phyloP scores from a whole-genome alignment of 495 filamentous ascomycete genomes.

The Penicillium argentinense region DNA sequence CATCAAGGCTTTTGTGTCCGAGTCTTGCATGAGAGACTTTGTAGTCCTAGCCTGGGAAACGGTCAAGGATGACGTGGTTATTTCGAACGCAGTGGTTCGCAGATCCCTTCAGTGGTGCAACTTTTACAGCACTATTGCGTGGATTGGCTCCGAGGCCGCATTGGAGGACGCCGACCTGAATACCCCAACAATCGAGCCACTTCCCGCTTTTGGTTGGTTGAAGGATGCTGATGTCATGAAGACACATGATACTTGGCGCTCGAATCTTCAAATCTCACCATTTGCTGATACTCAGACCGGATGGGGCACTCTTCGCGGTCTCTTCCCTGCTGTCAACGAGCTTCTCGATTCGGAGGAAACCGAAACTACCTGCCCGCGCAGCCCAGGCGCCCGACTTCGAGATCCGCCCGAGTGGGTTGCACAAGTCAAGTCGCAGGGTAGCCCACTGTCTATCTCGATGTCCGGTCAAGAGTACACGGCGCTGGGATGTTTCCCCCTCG shows the following conservation, averaged over 20 bases:
- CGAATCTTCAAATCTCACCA: constrained; percentile 36
- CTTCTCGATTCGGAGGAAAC: constrained; percentile 29
- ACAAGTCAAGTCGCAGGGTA: constrained; percentile 36
- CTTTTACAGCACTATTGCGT: constrained; percentile 55
- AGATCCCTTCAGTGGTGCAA: constrained; percentile 55
- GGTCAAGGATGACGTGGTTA: constrained; percentile 43
- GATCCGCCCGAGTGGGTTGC: constrained; percentile 44
- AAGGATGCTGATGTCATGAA: constrained; percentile 53
- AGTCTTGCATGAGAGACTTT: constrained; percentile 50
- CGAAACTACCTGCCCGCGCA: constrained; percentile 6
- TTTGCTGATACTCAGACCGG: constrained; percentile 13
- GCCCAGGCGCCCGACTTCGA: constrained; percentile 17
- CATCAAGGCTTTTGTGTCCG: constrained; percentile 55
- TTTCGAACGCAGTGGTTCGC: constrained; percentile 53
- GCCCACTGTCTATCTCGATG: constrained; percentile 52
- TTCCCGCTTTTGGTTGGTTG: constrained; percentile 58
- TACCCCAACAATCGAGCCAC: constrained; percentile 39
- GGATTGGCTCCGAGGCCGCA: constrained; percentile 47
- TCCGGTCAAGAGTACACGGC: constrained; percentile 42
- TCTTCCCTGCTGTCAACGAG: constrained; percentile 29
- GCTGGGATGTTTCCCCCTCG: constrained; percentile 60
- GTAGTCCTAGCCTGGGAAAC: constrained; percentile 55
- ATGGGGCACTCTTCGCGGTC: constrained; percentile 27
- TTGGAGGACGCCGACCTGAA: constrained; percentile 40
- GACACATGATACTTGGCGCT: constrained; percentile 51